These are phyloP conservation scores for Lichtheimia ramosa DNA, from an alignment of 371 early-diverging fungal species.

Conservation along the genomic window DNA sequence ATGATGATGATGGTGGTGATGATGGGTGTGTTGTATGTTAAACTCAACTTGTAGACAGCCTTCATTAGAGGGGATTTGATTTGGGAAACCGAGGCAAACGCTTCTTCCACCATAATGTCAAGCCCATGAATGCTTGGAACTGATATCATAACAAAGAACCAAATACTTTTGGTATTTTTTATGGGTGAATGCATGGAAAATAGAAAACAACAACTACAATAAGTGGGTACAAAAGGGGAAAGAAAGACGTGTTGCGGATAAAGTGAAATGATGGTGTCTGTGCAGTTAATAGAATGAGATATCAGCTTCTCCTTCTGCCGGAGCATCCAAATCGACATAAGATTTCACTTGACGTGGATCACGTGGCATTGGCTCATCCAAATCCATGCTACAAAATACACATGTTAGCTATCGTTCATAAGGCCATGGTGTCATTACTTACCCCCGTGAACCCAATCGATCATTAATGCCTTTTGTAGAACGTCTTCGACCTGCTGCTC, in stretches of 20 bases:
- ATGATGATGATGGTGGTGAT: too few relatives aligned
- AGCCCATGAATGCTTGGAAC: too few relatives aligned
- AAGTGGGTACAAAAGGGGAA: not conserved
- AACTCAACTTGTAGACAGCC: too few relatives aligned
- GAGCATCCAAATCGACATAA: slow-evolving; percentile 88
- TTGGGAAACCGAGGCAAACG: too few relatives aligned
- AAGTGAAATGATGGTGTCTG: too few relatives aligned
- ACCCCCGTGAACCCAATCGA: slow-evolving; percentile 6
- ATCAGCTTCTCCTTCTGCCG: slow-evolving; percentile 81
- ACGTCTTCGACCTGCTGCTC: slow-evolving; percentile 5
- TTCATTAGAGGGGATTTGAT: too few relatives aligned
- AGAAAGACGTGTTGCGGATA: not conserved
- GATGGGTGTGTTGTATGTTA: too few relatives aligned
- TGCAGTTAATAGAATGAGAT: slow-evolving; percentile 39
- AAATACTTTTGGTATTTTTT: too few relatives aligned
- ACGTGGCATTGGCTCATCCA: slow-evolving; percentile 37
- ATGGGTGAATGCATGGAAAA: not conserved
- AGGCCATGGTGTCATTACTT: not conserved
- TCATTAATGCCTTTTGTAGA: slow-evolving; percentile 7
- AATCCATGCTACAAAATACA: slow-evolving; percentile 17
- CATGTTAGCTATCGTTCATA: not conserved
- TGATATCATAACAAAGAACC: too few relatives aligned
- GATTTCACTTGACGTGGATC: slow-evolving; percentile 82
- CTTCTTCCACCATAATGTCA: too few relatives aligned
- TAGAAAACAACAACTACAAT: not conserved